These are phyloP conservation scores for Yamadazyma philogaea DNA, from an alignment of 805 yeast genomes.

Conservation along the genomic window DNA sequence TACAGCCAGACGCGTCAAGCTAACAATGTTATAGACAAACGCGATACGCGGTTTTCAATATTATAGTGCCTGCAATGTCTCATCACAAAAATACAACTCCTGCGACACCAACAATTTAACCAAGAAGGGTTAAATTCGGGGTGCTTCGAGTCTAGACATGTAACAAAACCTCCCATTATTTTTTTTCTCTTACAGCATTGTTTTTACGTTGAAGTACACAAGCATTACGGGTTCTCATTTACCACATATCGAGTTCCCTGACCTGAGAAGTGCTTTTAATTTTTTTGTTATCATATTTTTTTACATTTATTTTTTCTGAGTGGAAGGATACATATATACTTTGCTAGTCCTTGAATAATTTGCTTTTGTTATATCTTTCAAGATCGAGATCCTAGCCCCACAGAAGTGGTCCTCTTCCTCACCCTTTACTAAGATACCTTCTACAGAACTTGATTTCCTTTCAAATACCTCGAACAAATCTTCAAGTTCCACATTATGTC, in stretches of 20 bases:
- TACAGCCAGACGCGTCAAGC: neutral
- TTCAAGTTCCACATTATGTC: neutral
- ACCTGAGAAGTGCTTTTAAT: neutral
- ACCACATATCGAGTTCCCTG: too few relatives aligned
- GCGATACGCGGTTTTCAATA: constrained; percentile 6
- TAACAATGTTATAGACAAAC: constrained; percentile 3
- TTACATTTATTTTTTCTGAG: neutral
- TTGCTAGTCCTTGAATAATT: constrained; percentile 1
- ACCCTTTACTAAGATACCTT: neutral
- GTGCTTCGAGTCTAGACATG: neutral
- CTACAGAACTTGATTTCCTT: neutral
- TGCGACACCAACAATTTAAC: constrained; percentile 9
- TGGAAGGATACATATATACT: neutral
- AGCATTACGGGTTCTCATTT: too few relatives aligned
- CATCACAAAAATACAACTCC: constrained; percentile 8
- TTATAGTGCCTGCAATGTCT: neutral
- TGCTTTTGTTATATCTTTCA: constrained; percentile 1
- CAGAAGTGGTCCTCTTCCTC: neutral
- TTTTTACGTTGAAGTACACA: too few relatives aligned
- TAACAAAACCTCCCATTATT: neutral
- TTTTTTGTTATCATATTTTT: neutral
- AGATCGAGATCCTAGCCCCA: neutral
- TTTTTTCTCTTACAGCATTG: too few relatives aligned
- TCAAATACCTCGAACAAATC: neutral
- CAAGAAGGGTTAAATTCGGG: constrained; percentile 7